Evolutionary conservation across 1,284 basidiomycete genomes (phyloP).

Genomic region (Leccinum ponderosum): DNA sequence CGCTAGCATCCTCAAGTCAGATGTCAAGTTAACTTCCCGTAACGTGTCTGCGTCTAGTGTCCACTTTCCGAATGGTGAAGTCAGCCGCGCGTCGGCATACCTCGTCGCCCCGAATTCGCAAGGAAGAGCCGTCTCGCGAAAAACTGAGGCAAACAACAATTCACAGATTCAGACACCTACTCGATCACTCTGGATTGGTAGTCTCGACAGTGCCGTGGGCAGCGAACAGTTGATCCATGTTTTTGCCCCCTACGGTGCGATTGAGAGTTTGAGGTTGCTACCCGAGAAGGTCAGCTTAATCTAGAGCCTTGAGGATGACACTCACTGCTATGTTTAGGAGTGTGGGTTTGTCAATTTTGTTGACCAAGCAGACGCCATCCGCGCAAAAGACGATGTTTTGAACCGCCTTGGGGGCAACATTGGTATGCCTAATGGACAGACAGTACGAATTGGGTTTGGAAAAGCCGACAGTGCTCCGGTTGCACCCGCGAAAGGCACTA

Average conservation of each 20-base stretch:
- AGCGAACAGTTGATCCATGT: slow-evolving; percentile 94
- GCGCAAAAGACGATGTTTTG: slow-evolving; percentile 94
- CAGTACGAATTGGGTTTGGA: slow-evolving; percentile 96
- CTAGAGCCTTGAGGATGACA: slow-evolving; percentile 2
- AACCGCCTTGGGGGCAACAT: slow-evolving; percentile 94
- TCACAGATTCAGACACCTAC: slow-evolving; percentile 89
- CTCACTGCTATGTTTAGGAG: slow-evolving; percentile 54
- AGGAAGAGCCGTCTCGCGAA: slow-evolving; percentile 75
- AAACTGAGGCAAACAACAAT: slow-evolving; percentile 62
- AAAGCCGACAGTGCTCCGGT: slow-evolving; percentile 94
- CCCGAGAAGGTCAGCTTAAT: slow-evolving; percentile 83
- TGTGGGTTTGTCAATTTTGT: slow-evolving; percentile 99
- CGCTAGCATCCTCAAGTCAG: slow-evolving; percentile 56
- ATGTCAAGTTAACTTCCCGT: slow-evolving; percentile 53
- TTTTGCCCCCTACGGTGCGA: slow-evolving; percentile 95
- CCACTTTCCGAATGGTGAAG: slow-evolving; percentile 67
- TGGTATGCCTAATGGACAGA: slow-evolving; percentile 89
- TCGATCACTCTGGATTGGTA: slow-evolving; percentile 96
- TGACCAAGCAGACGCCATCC: slow-evolving; percentile 90
- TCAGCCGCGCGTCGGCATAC: slow-evolving; percentile 64
- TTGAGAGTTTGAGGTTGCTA: slow-evolving; percentile 90
- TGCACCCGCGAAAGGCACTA: slow-evolving; percentile 77
- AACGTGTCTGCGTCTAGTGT: slow-evolving; percentile 57
- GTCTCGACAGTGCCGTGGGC: slow-evolving; percentile 90
- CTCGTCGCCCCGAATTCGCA: slow-evolving; percentile 62